Base-by-base conservation (phyloP, 345 rosid genomes). In the Ceriops decandra region DNA sequence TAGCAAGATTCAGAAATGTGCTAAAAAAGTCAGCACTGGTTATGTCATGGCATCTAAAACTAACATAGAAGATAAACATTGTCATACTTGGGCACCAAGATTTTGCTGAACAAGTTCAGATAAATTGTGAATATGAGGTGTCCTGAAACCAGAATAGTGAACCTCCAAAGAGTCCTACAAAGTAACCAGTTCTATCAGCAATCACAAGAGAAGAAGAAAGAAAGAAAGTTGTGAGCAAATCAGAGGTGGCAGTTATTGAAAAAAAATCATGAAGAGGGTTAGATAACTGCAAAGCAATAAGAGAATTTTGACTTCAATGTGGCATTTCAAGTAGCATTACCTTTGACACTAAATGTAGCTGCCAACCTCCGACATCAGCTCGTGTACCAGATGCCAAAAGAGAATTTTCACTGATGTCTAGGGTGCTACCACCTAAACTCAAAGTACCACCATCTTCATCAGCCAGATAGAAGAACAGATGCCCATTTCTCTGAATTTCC, bases 391-490 rank as follows among this genome's bases (percentile, higher is more conserved):
- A 87, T 75, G 89, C 95, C 57, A 95, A 57, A 57, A 85, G 72
- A 69, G 87, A 85, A 69, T 61, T 80, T 68, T 76, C 76, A n/a
- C 19, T 72, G 51, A 71, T 74, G 56, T 78, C 71, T 8, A 66
- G 64, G 30, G 24, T 68, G 70, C 82, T 80, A 56, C 61, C 71
- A 10, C 78, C 81, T 79, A 88, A 67, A 63, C 66, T 84, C 31
- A 91, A 58, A 72, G 84, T 77, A 80, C 80, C 83, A 51, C 86
- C 90, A 66, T 79, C 87, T 82, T 95, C 99, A 80, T 91, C 90
- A 47, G 88, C 90, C 81, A 95, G 24, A 78, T 95, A 95, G 83
- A 95, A 91, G 79, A 87, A 91, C 58, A 91, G 84, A 76, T 91
- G 87, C 27, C 53, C 85, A 26, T 38, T 82, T 79, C 74, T 82